Evolutionary conservation across 495 filamentous ascomycete genomes (phyloP), one percentile per base, ranked within the genome.

Genomic region (Thermothielavioides terrestris): DNA sequence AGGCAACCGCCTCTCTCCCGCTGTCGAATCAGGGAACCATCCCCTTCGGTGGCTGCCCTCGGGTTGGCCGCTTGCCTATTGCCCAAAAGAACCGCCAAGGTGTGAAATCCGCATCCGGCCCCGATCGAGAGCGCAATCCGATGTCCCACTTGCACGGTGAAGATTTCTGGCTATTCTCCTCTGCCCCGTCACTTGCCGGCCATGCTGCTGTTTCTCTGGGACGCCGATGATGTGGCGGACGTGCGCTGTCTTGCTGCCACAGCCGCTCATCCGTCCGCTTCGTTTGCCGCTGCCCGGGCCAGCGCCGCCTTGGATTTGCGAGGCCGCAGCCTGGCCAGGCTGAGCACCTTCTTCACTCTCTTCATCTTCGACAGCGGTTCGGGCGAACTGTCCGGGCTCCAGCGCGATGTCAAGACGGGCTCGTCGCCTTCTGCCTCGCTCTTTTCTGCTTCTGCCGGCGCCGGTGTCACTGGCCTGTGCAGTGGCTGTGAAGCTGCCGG

Each of bases 331-430:
- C 14, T 40, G 6, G 50, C 27, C n/a, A 52, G 28, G 30, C 50
- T 52, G 18, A 52, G 14, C 1, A 18, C 38, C 3, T 15, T 41
- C 38, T 27, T 50, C 2, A 52, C 36, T 28, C 17, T 41, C 28
- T 39, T 46, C 2, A 52, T n/a, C 21, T 18, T 22, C 20, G 42
- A 17, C 12, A 20, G 2, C 12, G n/a, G n/a, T n/a, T 38, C 37
- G 1, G 53, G 49, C 4, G 55, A 41, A 1, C 41, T 54, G n/a
- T 57, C 55, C 1, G 55, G 47, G 41, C 55, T 57, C 55, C 51
- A 57, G 8, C 45, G 49, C 11, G 54, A 57, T 5, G 20, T 20
- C 10, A 28, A 17, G 11, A 15, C 21, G 12, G 14, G 6, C 2
- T 42, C 40, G 26, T 28, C 49, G 12, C 35, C 40, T 9, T 39